Evolutionary conservation across 495 filamentous ascomycete genomes (phyloP).

Genomic region (Aspergillus olivimuriae): DNA sequence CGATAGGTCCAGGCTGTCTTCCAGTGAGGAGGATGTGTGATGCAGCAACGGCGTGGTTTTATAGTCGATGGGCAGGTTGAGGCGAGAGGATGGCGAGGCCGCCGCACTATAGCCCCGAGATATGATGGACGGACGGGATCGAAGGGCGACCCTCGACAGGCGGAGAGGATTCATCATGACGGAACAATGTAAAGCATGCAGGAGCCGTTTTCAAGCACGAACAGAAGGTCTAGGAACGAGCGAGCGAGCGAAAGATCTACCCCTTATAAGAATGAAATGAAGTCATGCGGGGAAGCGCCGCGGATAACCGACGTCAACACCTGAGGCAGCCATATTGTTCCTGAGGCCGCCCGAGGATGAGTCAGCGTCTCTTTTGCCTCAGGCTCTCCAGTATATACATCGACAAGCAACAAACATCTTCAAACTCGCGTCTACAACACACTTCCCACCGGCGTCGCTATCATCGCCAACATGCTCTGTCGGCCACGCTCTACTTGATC

Average conservation of each 20-base stretch:
- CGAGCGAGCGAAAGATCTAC: not conserved
- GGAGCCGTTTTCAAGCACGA: too few species aligned
- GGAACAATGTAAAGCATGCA: not conserved
- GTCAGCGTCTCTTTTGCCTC: too few species aligned
- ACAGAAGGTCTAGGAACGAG: too few species aligned
- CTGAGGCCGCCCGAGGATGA: too few species aligned
- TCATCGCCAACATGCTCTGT: constrained; percentile 9
- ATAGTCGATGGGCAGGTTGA: constrained; percentile 89
- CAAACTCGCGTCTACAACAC: not conserved
- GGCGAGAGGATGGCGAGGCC: constrained; percentile 19
- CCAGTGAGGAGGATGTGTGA: constrained; percentile 66
- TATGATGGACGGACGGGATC: too few species aligned
- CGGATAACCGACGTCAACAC: not conserved
- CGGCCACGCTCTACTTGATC: constrained; percentile 23
- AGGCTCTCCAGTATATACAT: too few species aligned
- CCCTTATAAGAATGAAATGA: not conserved
- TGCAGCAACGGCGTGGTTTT: constrained; percentile 72
- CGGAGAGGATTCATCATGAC: constrained; percentile 3
- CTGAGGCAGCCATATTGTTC: too few species aligned
- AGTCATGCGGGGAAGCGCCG: not conserved
- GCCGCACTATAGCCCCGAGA: constrained; percentile 11
- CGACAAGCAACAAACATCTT: not conserved
- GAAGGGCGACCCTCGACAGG: too few species aligned
- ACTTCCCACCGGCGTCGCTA: not conserved
- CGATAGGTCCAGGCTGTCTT: constrained; percentile 55